A percentile compares a stretch with the other conserved stretches of the same genome.
phyloP scores from a whole-genome alignment of 2,329 filamentous ascomycete genomes.

The Epichloe elymi region DNA sequence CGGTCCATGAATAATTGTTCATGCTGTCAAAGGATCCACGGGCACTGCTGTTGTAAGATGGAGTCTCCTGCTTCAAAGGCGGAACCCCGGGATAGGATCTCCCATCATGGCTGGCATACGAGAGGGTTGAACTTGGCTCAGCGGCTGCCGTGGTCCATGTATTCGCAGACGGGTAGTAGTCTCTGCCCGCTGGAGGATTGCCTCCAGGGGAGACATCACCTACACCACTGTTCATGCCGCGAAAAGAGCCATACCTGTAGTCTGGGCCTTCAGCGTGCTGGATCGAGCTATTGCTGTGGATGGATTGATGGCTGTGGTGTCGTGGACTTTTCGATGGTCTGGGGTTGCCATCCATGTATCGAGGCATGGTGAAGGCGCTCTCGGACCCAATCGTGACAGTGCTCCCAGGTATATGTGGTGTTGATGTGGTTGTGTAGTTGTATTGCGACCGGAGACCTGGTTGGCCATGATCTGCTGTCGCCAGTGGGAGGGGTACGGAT shows the following conservation, averaged over 20 bases:
- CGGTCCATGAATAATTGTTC: constrained; percentile 46
- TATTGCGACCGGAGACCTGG: constrained; percentile 40
- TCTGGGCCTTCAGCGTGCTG: constrained; percentile 36
- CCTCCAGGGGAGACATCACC: constrained; percentile 20
- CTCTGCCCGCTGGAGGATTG: constrained; percentile 23
- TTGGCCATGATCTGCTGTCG: constrained; percentile 33
- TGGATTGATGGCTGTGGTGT: constrained; percentile 38
- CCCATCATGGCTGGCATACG: constrained; percentile 32
- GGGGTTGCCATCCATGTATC: constrained; percentile 41
- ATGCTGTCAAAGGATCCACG: constrained; percentile 35
- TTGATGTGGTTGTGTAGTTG: constrained; percentile 38
- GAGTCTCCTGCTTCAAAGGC: constrained; percentile 22
- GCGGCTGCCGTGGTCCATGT: constrained; percentile 39
- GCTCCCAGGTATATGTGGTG: constrained; percentile 35
- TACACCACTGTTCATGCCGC: constrained; percentile 15
- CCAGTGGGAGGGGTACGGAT: constrained; percentile 37
- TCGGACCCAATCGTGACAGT: constrained; percentile 25
- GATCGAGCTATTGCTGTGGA: constrained; percentile 36
- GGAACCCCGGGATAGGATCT: constrained; percentile 13
- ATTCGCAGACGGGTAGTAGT: constrained; percentile 39
- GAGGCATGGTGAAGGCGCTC: constrained; percentile 37
- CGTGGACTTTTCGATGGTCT: constrained; percentile 44
- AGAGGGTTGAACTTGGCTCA: constrained; percentile 29
- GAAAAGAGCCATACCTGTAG: constrained; percentile 41
- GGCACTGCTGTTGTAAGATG: constrained; percentile 26